Percentiles rank a stretch among this genome's conserved stretches.
Conservation (phyloP, 2,329 filamentous ascomycete genomes). For the Basipetospora chlamydospora region DNA sequence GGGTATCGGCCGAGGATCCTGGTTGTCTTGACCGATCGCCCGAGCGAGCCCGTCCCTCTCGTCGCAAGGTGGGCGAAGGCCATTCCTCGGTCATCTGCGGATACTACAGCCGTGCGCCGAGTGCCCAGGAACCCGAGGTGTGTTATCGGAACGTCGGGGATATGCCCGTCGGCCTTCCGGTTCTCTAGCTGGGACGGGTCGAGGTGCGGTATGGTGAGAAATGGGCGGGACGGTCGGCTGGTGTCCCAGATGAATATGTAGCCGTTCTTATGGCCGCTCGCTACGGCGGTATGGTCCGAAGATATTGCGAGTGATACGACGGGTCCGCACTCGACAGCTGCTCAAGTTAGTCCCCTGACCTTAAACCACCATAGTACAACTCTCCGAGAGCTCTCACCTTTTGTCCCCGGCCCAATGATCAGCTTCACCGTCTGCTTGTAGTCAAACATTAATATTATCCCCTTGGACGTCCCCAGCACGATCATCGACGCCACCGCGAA, state of each 20-base stretch:
- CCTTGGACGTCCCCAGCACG: conserved; percentile 83
- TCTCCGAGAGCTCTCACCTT: conserved; percentile 44
- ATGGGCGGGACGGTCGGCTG: conserved; percentile 65
- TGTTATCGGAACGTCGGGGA: conserved; percentile 61
- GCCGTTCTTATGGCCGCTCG: conserved; percentile 76
- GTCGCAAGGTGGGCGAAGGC: conserved; percentile 95
- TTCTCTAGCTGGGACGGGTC: conserved; percentile 49
- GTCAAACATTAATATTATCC: conserved; percentile 89
- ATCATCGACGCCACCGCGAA: conserved; percentile 78
- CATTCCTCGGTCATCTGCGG: conserved; percentile 90
- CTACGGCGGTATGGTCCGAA: conserved; percentile 84
- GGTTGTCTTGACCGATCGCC: conserved; percentile 74
- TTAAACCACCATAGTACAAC: neutral
- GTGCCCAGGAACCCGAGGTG: conserved; percentile 94
- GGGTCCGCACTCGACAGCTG: conserved; percentile 79
- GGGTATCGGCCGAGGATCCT: conserved; percentile 88
- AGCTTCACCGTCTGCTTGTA: conserved; percentile 91
- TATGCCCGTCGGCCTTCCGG: conserved; percentile 65
- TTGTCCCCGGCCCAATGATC: conserved; percentile 86
- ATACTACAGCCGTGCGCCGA: conserved; percentile 84
- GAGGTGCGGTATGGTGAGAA: conserved; percentile 72
- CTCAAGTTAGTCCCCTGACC: conserved; percentile 16
- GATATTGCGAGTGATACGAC: conserved; percentile 82
- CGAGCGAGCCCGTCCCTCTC: conserved; percentile 74
- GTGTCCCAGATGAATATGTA: conserved; percentile 97